These are phyloP conservation scores for Gymnopus androsaceus DNA, from an alignment of 1,284 basidiomycete genomes.

Conservation along the genomic window DNA sequence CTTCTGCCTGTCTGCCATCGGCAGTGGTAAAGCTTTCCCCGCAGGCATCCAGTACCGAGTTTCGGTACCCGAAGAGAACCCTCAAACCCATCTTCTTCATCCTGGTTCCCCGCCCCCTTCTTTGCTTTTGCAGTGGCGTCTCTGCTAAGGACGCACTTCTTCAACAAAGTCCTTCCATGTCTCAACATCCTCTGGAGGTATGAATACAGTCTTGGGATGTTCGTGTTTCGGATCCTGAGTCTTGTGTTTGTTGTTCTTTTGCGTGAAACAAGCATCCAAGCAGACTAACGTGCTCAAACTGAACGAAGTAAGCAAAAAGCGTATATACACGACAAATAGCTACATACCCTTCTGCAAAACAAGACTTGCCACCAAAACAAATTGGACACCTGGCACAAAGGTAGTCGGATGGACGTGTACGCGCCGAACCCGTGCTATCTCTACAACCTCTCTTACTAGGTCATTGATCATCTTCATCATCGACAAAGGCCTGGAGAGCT, in stretches of 20 bases:
- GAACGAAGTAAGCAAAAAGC: too few species aligned
- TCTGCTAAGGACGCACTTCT: background rate
- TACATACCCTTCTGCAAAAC: background rate
- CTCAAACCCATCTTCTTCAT: conserved; percentile 4
- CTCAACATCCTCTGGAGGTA: background rate
- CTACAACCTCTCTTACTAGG: background rate
- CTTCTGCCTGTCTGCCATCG: conserved; percentile 26
- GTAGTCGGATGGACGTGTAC: background rate
- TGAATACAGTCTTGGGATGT: conserved; percentile 16
- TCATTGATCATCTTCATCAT: too few species aligned
- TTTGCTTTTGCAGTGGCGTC: conserved; percentile 12
- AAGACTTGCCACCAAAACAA: conserved; percentile 5
- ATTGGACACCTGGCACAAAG: conserved; percentile 6
- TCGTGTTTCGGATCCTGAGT: conserved; percentile 6
- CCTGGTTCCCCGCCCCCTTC: background rate
- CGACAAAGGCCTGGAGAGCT: too few species aligned
- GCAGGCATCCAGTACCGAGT: conserved; percentile 32
- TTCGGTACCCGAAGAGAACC: conserved; percentile 23
- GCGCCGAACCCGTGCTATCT: background rate
- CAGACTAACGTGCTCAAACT: conserved; percentile 12
- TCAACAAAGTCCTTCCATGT: background rate
- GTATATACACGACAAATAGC: background rate
- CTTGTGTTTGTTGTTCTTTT: background rate
- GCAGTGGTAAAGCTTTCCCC: conserved; percentile 36
- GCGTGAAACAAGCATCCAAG: conserved; percentile 20